phyloP scores from a whole-genome alignment of 768 basidiomycete genomes.

The Tylopilus felleus region DNA sequence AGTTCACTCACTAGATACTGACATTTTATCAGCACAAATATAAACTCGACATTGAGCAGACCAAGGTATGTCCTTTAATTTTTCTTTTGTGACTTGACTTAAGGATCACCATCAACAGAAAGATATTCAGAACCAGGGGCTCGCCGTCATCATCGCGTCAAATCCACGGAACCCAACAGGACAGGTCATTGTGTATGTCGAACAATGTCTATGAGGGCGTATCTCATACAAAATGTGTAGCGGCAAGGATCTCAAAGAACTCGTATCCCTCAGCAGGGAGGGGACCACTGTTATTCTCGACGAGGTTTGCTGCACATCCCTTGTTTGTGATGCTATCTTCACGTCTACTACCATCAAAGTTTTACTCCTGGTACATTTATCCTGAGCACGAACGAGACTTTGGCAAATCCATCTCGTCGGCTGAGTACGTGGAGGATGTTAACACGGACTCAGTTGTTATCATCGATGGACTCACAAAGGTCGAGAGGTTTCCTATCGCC shows the following conservation, averaged over 20 bases:
- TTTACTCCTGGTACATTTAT: conserved; percentile 96
- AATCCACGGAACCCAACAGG: conserved; percentile 98
- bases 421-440: conserved; percentile 83
- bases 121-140: conserved; percentile 80
- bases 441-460: conserved; percentile 80
- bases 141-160: conserved; percentile 82
- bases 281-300: conserved; percentile 83
- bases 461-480: conserved; percentile 92
- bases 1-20: conserved; percentile 5
- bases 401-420: conserved; percentile 79
- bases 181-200: conserved; percentile 66
- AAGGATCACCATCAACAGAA: conserved; percentile 37
- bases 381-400: conserved; percentile 70
- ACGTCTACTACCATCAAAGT: conserved; percentile 39
- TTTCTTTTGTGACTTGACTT: neutral
- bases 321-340: neutral
- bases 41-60: conserved; percentile 73
- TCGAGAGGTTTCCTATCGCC: conserved; percentile 19
- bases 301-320: conserved; percentile 49
- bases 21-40: conserved; percentile 52
- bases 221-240: conserved; percentile 33
- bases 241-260: conserved; percentile 76
- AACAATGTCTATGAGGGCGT: neutral
- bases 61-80: conserved; percentile 45
- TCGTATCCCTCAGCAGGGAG: conserved; percentile 70